Evolutionary conservation across 176 grass and related monocot genomes (phyloP), one percentile per base, ranked within the genome.

Genomic region (Neostapfia colusana): DNA sequence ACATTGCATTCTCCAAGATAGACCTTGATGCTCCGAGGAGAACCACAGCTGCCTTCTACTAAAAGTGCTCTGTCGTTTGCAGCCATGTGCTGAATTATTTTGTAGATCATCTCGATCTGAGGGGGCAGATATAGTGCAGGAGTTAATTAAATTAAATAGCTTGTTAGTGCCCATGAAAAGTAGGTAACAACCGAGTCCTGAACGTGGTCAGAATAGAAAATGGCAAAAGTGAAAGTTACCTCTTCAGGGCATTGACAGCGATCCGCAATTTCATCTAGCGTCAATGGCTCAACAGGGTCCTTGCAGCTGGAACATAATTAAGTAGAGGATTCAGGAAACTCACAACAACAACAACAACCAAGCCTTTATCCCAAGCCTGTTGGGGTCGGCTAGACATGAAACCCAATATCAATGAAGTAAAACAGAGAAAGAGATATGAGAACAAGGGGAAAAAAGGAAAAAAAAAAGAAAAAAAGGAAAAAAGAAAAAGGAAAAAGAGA

Each of bases 41-140:
- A 95, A 67, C 92, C 92, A 3, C 96, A 95, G 71, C 81, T 90
- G 81, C 96, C 96, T 88, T 99, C 96, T 38, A 88, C 96, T 55
- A 99, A 89, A 62, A 99, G 34, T n/a, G 92, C 96, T 92, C 96
- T 99, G 63, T 95, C 92, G 69, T 99, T 99, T 48, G 96, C 89
- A 38, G 96, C 85, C 96, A 99, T 92, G 72, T 95, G 96, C 67
- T 91, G 88, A 25, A 99, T 85, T 81, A 99, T 95, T 83, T 95
- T 95, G 81, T 99, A 92, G 65, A 99, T 99, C 96, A 95, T 99
- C 85, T 99, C 96, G 23, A 99, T 92, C 96, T 99, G 75, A 62
- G 73, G 25, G 42, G 16, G 11, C 79, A 83, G 50, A 15, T 13
- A 36, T 50, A 31, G 17, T 2, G 8, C 16, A 76, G 0, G 17